These are phyloP conservation scores for Hericium erinaceus DNA, from an alignment of 768 basidiomycete genomes.

Conservation along the genomic window DNA sequence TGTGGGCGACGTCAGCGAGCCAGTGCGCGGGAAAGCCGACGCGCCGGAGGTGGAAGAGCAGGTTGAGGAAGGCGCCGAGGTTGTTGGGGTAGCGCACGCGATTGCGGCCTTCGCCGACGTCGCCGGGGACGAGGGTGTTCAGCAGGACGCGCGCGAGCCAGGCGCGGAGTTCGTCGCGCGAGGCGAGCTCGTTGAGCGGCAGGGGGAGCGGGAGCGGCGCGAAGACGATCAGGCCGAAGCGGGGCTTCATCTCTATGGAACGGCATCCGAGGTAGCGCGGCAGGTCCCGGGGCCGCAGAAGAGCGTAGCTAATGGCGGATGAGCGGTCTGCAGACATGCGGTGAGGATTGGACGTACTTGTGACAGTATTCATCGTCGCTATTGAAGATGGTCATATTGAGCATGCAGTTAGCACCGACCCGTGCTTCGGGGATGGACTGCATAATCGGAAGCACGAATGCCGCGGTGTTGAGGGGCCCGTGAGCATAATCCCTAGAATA, in stretches of 20 bases:
- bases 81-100: constrained; percentile 26
- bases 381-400: background rate
- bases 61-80: constrained; percentile 24
- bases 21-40: constrained; percentile 30
- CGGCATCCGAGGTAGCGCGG: constrained; percentile 3
- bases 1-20: constrained; percentile 23
- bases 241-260: background rate
- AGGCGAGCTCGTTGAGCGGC: constrained; percentile 14
- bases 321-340: background rate
- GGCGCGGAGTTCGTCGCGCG: constrained; percentile 20
- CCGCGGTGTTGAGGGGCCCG: background rate
- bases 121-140: constrained; percentile 22
- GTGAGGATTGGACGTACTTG: background rate
- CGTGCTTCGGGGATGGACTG: background rate
- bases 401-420: background rate
- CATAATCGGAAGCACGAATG: background rate
- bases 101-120: constrained; percentile 11
- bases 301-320: background rate
- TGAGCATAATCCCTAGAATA: background rate
- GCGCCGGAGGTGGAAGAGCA: constrained; percentile 24
- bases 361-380: background rate
- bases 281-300: background rate
- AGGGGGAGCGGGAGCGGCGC: background rate
- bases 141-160: constrained; percentile 28
- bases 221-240: background rate